Conservation (phyloP, 2,329 filamentous ascomycete genomes). For the Colletotrichum paranaense region DNA sequence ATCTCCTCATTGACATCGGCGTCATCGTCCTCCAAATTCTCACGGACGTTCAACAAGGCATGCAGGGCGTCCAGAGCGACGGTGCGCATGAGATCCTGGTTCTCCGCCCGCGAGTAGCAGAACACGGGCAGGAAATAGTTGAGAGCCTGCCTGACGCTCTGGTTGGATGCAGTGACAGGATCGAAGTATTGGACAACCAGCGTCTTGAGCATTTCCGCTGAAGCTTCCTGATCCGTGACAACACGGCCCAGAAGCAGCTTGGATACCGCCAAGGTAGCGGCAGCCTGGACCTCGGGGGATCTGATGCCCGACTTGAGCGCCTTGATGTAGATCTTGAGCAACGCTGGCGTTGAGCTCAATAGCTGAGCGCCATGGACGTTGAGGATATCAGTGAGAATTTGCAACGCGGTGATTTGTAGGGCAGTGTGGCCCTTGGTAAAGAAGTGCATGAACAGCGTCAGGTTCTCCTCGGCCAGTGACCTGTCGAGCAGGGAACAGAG, state of each 20-base stretch:
- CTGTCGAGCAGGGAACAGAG: constrained; percentile 92
- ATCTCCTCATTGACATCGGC: constrained; percentile 81
- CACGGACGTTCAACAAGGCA: constrained; percentile 77
- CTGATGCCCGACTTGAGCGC: constrained; percentile 79
- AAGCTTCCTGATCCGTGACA: constrained; percentile 75
- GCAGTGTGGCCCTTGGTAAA: constrained; percentile 92
- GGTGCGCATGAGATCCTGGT: constrained; percentile 83
- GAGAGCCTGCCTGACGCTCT: constrained; percentile 84
- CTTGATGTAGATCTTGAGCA: constrained; percentile 88
- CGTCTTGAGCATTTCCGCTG: constrained; percentile 82
- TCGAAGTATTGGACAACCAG: constrained; percentile 91
- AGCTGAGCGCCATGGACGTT: constrained; percentile 88
- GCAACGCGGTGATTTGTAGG: constrained; percentile 88
- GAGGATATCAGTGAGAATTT: constrained; percentile 93
- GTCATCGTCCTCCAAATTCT: constrained; percentile 79
- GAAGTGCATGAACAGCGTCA: constrained; percentile 94
- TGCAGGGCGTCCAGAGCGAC: constrained; percentile 82
- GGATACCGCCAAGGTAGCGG: constrained; percentile 82
- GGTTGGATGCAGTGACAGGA: constrained; percentile 82
- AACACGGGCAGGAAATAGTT: constrained; percentile 97
- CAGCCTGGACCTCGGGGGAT: constrained; percentile 80
- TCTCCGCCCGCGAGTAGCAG: constrained; percentile 85
- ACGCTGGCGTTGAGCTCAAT: constrained; percentile 71
- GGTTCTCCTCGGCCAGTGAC: constrained; percentile 90
- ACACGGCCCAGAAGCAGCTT: constrained; percentile 88